Base-by-base conservation (phyloP, 2,329 filamentous ascomycete species). In the Bipolaris gigantea region DNA sequence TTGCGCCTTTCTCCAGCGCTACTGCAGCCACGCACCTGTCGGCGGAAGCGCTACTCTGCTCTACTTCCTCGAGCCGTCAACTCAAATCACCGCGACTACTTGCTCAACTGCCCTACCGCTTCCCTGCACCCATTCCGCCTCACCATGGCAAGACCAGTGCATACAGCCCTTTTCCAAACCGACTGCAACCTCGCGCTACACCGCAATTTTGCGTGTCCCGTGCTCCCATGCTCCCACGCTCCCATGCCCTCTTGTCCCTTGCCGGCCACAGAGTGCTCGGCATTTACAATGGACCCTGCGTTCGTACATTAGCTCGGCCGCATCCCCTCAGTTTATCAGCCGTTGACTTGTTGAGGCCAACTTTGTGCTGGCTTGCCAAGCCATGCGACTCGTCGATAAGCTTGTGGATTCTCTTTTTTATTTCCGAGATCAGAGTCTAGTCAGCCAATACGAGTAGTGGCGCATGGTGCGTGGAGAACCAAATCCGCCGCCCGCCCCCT, bases 231-330 rank as follows among this genome's bases (percentile, higher is more conserved):
- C 5, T 10, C 15, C 18, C 23, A n/a, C n/a, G n/a, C n/a, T n/a
- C 27, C 25, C 21, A 43, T 43, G 27, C 5, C 16, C 15, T 30
- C 23, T 15, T 40, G 19, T 32, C 30, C 40, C n/a, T n/a, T 27
- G 11, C 19, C 19, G 19, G 19, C 34, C 21, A 18, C 16, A n/a
- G 13, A 9, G 35, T 5, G 38, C 47, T 21, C 53, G 23, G 32
- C 19, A 36, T 32, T 33, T 18, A 51, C 18, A 36, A 30, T 48
- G 40, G 64, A 61, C 62, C 64, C 64, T 66, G 62, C 64, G 61
- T 63, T 46, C 43, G 35, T 40, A 47, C n/a, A n/a, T n/a, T n/a
- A 33, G 44, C 50, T 53, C 33, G 57, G 48, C 54, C 54, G 55
- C 48, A 55, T 51, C 50, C 56, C 60, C 44, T 43, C 34, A 60